Base-by-base conservation (phyloP, 176 grass and related monocot species). In the Thinopyrum elongatum region DNA sequence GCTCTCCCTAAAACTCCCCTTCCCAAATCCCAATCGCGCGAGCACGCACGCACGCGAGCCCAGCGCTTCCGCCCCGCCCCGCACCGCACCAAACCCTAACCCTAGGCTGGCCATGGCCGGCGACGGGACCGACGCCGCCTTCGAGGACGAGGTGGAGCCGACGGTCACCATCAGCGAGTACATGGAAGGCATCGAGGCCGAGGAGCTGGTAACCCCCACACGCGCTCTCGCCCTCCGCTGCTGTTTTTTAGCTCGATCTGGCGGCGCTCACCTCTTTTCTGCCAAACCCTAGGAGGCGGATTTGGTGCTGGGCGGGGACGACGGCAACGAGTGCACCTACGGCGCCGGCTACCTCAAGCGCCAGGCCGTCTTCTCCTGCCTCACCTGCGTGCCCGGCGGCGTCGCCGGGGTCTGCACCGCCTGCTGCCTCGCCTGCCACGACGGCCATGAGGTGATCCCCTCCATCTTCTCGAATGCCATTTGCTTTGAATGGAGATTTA, bases 291-390 rank as follows among this genome's bases (percentile, higher is more conserved):
- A 99, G 97, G 94, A 96, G 78, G 97, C 86, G 19, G 94, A 99
- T 88, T 89, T 99, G 86, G 93, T 99, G 57, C 82, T 99, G 71
- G 97, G 97, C 49, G 97, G 94, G 14, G 97, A 99, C 82, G 97
- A 99, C 27, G 97, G 97, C 61, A 91, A 94, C 84, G 97, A 96
- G 72, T 99, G 97, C 94, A 99, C 97, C 64, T 99, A 96, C 82
- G 86, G 79, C 31, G 84, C 74, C 38, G 92, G 97, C 2, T 96
- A 96, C 88, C 88, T 95, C 90, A 99, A 91, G 77, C 93, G 97
- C 84, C 97, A 99, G 88, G 97, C 97, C 36, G 90, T 99, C 41
- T 99, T 99, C 92, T 99, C 97, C 22, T 99, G 97, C 77, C 85
- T 99, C 86, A 99, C 97, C 49, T 99, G 97, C 82, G 94, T 90